These are phyloP conservation scores for Annona squamosa DNA, from an alignment of 164 flowering plant genomes.

Conservation along the genomic window DNA sequence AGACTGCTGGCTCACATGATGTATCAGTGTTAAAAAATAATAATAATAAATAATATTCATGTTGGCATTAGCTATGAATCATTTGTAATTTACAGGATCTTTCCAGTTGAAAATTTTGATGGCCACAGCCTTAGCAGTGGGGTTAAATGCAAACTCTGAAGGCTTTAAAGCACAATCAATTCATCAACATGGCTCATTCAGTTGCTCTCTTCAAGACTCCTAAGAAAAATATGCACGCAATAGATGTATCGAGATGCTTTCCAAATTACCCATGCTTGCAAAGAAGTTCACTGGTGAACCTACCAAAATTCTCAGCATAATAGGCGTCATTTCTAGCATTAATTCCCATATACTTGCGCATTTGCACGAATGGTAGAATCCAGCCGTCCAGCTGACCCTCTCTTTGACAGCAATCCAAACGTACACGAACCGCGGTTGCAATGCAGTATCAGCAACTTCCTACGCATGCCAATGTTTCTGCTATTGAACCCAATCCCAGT, in stretches of 20 bases:
- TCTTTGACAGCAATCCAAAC: slow-evolving; percentile 11
- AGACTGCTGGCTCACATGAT: too few species aligned
- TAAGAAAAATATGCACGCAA: slow-evolving; percentile 16
- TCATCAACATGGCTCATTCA: slow-evolving; percentile 13
- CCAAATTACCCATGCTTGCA: slow-evolving; percentile 13
- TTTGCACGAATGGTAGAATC: not conserved
- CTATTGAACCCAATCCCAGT: slow-evolving; percentile 7
- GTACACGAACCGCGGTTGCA: slow-evolving; percentile 18
- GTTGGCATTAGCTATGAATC: not conserved
- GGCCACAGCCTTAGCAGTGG: slow-evolving; percentile 20
- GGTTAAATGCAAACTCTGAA: slow-evolving; percentile 10
- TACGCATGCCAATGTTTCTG: slow-evolving; percentile 4
- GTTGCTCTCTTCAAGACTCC: slow-evolving; percentile 20
- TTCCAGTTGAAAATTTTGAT: slow-evolving; percentile 16
- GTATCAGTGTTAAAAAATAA: too few species aligned
- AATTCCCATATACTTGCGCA: slow-evolving; percentile 6
- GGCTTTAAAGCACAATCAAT: slow-evolving; percentile 13
- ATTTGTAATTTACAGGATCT: slow-evolving; percentile 11
- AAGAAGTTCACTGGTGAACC: slow-evolving; percentile 12
- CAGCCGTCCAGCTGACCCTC: slow-evolving; percentile 9
- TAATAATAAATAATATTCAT: not conserved
- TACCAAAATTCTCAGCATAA: slow-evolving; percentile 14
- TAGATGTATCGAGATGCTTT: slow-evolving; percentile 19
- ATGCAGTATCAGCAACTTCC: slow-evolving; percentile 15
- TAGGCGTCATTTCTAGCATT: slow-evolving; percentile 9